Evolutionary conservation across 2,329 filamentous ascomycete genomes (phyloP), one percentile per base, ranked within the genome.

Genomic region (Teratosphaeria viscida): DNA sequence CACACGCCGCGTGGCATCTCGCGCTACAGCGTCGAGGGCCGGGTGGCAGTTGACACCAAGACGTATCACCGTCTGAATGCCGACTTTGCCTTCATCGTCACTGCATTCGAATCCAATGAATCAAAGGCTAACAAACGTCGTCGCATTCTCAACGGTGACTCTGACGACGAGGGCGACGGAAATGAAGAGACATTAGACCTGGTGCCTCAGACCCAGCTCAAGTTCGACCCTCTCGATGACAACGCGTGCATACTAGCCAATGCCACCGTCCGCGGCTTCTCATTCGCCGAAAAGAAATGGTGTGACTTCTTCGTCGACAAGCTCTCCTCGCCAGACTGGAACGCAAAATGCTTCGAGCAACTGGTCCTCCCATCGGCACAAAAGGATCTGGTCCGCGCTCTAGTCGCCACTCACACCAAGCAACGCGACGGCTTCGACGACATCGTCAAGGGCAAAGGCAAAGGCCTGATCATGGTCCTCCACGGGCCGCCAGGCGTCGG

Each of bases 401-500:
- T 74, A 2, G 70, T 73, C 3, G 64, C 69, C 14, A 70, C 64
- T 53, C 71, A 66, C 57, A 65, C 60, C 54, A 65, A 63, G 59
- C 65, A 65, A 54, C 63, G 60, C 35, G 54, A 54, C 58, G 65
- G 66, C 53, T 67, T 71, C 43, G 69, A 70, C 49, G 69, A 71
- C 56, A 66, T 71, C 47, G 65, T 71, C 32, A 67, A 70, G 52
- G 66, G 67, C 58, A 76, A 76, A 62, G 74, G 75, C 47, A 74
- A 75, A 57, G 75, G 75, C 1, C 63, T 76, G 0, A 65, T 74
- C 23, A 65, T 76, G 16, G 68, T 77, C 0, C 62, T 77, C 0
- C 70, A 72, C 34, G 74, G 76, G 0, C 70, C 69, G n/a, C 73
- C 61, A 10, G 75, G 75, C 1, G 70, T 73, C 0, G 75, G 74